Conservation (phyloP, 176 grass and related monocot genomes). For the Microstegium vimineum region DNA sequence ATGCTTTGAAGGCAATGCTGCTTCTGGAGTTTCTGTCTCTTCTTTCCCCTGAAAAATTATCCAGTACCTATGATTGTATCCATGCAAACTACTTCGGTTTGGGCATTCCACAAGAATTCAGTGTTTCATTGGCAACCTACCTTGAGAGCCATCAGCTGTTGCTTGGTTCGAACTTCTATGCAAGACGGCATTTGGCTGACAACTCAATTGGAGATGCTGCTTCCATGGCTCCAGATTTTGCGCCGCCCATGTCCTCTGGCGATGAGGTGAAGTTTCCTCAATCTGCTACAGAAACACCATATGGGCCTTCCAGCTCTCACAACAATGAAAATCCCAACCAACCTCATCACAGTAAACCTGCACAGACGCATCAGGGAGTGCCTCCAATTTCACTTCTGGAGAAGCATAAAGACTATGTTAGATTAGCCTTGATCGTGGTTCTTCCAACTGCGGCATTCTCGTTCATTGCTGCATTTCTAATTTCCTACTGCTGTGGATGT, state of each 20-base stretch:
- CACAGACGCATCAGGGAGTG: slow-evolving; percentile 7
- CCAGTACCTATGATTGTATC: slow-evolving; percentile 24
- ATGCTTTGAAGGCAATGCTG: slow-evolving; percentile 17
- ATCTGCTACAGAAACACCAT: slow-evolving; percentile 7
- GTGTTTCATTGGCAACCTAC: neutral
- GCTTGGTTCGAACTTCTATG: slow-evolving; percentile 1
- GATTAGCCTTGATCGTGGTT: slow-evolving; percentile 26
- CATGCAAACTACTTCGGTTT: slow-evolving; percentile 13
- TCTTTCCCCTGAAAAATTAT: slow-evolving; percentile 29
- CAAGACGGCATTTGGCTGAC: slow-evolving; percentile 20
- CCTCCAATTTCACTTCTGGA: slow-evolving; percentile 30
- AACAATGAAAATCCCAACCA: neutral
- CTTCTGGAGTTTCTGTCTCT: slow-evolving; percentile 32
- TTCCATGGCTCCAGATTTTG: slow-evolving; percentile 28
- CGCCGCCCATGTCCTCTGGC: neutral
- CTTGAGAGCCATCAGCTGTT: neutral
- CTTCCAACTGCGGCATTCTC: slow-evolving; percentile 20
- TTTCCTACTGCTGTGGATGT: slow-evolving; percentile 50
- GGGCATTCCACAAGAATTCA: slow-evolving; percentile 6
- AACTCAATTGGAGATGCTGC: neutral
- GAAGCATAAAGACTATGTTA: slow-evolving; percentile 28
- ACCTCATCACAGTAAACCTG: neutral
- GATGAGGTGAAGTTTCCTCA: slow-evolving; percentile 9
- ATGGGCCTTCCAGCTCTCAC: neutral
- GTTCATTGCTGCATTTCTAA: slow-evolving; percentile 31